phyloP scores from a whole-genome alignment of 192 early-diverging fungal species.

The Coemansia sp. region DNA sequence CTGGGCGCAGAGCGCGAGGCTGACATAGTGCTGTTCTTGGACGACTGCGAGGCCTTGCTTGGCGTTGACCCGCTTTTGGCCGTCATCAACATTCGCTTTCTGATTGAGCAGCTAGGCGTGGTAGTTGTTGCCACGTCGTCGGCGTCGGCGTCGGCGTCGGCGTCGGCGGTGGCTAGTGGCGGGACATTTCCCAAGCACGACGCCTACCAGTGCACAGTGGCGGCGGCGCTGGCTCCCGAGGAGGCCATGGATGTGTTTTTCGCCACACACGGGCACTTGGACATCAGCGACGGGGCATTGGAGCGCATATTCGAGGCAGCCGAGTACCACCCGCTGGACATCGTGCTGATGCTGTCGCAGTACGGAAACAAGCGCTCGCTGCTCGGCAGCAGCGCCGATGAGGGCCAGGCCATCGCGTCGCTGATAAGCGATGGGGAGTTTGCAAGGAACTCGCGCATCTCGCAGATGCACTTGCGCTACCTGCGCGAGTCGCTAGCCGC shows the following conservation, averaged over 20 bases:
- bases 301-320: constrained; percentile 6
- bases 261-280: constrained; percentile 2
- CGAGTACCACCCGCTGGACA: constrained; percentile 21
- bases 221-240: neutral
- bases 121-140: constrained; percentile 3
- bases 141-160: too few relatives aligned
- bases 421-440: constrained; percentile 8
- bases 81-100: neutral
- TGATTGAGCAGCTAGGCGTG: constrained; percentile 5
- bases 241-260: constrained; percentile 23
- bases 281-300: constrained; percentile 5
- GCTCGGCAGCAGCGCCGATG: neutral
- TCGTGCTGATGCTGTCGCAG: constrained; percentile 1
- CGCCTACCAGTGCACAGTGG: constrained; percentile 5
- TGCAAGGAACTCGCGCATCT: constrained; percentile 6
- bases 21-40: constrained; percentile 18
- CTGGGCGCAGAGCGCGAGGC: neutral
- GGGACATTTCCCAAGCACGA: neutral
- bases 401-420: neutral
- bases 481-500: neutral
- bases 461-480: constrained; percentile 27
- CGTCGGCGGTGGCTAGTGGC: too few relatives aligned
- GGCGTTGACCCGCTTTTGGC: neutral
- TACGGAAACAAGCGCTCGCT: constrained; percentile 2
- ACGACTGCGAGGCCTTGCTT: constrained; percentile 17